These are phyloP conservation scores for Epichloe sp. DNA, from an alignment of 2,329 filamentous ascomycete species.

Conservation along the genomic window DNA sequence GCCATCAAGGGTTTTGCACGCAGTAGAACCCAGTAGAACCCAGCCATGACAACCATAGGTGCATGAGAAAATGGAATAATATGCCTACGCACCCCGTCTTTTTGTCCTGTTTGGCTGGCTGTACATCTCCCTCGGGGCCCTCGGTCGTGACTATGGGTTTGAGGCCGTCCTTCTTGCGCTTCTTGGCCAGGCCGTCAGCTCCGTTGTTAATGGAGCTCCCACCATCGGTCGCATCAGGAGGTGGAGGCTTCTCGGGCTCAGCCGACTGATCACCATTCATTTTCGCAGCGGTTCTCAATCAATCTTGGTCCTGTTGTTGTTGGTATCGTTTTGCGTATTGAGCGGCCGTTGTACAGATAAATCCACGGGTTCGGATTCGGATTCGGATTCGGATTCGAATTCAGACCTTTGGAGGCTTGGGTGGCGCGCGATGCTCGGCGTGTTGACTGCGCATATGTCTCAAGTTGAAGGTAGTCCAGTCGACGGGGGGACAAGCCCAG, in stretches of 20 bases:
- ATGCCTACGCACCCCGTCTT: slow-evolving; percentile 23
- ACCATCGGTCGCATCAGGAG: slow-evolving; percentile 3
- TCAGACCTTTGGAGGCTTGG: neutral
- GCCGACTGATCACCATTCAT: slow-evolving; percentile 19
- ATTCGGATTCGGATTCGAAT: neutral
- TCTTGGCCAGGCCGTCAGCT: slow-evolving; percentile 36
- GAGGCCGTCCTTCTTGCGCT: slow-evolving; percentile 60
- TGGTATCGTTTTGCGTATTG: neutral
- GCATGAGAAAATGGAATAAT: neutral
- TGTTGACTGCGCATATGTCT: neutral
- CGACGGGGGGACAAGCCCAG: neutral
- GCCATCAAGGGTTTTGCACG: neutral
- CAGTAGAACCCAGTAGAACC: neutral
- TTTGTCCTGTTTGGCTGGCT: slow-evolving; percentile 14
- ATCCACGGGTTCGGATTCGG: neutral
- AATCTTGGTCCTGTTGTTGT: neutral
- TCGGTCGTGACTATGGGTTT: slow-evolving; percentile 66
- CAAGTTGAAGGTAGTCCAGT: neutral
- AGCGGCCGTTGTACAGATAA: neutral
- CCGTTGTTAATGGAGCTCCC: slow-evolving; percentile 14
- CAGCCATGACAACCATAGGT: neutral
- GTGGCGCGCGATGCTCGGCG: neutral
- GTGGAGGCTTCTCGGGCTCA: slow-evolving; percentile 18
- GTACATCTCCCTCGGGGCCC: slow-evolving; percentile 15
- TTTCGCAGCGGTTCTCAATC: slow-evolving; percentile 1